phyloP scores from a whole-genome alignment of 805 yeast genomes.

The Metschnikowia similis region DNA sequence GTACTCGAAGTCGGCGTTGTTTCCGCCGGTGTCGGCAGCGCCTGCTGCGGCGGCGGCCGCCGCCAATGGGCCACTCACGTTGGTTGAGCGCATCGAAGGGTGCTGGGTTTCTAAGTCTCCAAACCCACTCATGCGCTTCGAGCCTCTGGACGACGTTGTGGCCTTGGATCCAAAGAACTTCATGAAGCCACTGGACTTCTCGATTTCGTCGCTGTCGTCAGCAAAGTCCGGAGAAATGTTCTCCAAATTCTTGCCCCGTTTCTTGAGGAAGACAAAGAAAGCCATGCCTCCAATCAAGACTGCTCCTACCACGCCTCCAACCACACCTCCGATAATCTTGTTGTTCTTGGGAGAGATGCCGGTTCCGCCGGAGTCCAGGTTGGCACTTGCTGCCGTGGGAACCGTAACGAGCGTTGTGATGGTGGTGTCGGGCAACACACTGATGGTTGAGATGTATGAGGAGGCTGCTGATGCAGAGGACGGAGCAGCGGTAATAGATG shows the following conservation, averaged over 20 bases:
- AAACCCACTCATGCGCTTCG: conserved; percentile 10
- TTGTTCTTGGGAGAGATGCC: conserved; percentile 15
- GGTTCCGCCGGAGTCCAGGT: conserved; percentile 6
- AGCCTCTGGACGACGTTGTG: conserved; percentile 9
- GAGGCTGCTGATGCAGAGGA: conserved; percentile 4
- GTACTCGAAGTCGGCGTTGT: conserved; percentile 34
- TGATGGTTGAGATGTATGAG: conserved; percentile 17
- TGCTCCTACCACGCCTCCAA: conserved; percentile 46
- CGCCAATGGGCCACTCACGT: not conserved
- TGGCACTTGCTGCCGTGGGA: conserved; percentile 28
- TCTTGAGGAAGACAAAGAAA: conserved; percentile 32
- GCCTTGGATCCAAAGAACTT: conserved; percentile 28
- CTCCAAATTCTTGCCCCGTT: conserved; percentile 26
- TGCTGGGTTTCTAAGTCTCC: conserved; percentile 27
- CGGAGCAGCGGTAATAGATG: conserved; percentile 7
- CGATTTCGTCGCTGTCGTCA: conserved; percentile 24
- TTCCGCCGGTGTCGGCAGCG: conserved; percentile 7
- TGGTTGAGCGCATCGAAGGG: not conserved
- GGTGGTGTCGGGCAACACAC: conserved; percentile 30
- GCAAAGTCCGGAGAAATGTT: conserved; percentile 44
- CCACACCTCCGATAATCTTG: conserved; percentile 41
- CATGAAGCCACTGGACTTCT: conserved; percentile 23
- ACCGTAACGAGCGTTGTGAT: conserved; percentile 37
- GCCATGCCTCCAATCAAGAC: conserved; percentile 37
- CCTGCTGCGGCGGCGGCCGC: conserved; percentile 10